Conservation (phyloP, 345 rosid genomes). For the Gossypium herbaceum region DNA sequence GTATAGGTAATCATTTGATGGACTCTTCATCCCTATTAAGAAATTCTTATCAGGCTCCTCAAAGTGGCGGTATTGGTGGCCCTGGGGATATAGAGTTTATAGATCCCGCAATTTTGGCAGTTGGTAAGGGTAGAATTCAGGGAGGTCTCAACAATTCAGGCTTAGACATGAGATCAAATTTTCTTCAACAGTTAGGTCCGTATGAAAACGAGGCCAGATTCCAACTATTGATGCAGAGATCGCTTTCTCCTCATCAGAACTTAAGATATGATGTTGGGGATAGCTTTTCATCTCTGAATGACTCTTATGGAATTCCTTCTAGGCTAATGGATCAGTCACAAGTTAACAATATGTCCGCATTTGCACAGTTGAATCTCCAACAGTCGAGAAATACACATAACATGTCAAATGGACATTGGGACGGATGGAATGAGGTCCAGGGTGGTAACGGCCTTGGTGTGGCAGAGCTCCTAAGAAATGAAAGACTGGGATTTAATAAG, state of each 20-base stretch:
- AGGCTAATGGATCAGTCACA: slow-evolving; percentile 64
- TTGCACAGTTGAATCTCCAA: slow-evolving; percentile 48
- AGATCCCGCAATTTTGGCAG: slow-evolving; percentile 95
- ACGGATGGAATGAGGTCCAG: slow-evolving; percentile 71
- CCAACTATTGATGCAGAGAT: slow-evolving; percentile 60
- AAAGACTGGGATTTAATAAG: slow-evolving; percentile 60
- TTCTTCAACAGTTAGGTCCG: slow-evolving; percentile 40
- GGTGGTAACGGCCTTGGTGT: slow-evolving; percentile 52
- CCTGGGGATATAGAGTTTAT: slow-evolving; percentile 70
- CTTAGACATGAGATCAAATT: slow-evolving; percentile 55
- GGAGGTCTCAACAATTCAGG: slow-evolving; percentile 48
- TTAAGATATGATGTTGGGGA: slow-evolving; percentile 49
- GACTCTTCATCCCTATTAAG: slow-evolving; percentile 49
- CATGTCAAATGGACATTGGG: slow-evolving; percentile 70
- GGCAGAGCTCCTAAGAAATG: slow-evolving; percentile 71
- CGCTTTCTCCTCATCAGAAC: slow-evolving; percentile 55
- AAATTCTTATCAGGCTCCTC: slow-evolving; percentile 42
- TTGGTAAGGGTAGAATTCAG: slow-evolving; percentile 73
- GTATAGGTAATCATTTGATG: slow-evolving; percentile 47
- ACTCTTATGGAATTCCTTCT: slow-evolving; percentile 54
- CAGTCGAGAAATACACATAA: slow-evolving; percentile 47
- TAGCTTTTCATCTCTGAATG: slow-evolving; percentile 49
- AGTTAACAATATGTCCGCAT: slow-evolving; percentile 42
- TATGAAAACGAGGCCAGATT: slow-evolving; percentile 67
- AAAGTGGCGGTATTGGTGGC: slow-evolving; percentile 36